phyloP scores from a whole-genome alignment of 352 stramenopile species.

The Pythium myriotylum region DNA sequence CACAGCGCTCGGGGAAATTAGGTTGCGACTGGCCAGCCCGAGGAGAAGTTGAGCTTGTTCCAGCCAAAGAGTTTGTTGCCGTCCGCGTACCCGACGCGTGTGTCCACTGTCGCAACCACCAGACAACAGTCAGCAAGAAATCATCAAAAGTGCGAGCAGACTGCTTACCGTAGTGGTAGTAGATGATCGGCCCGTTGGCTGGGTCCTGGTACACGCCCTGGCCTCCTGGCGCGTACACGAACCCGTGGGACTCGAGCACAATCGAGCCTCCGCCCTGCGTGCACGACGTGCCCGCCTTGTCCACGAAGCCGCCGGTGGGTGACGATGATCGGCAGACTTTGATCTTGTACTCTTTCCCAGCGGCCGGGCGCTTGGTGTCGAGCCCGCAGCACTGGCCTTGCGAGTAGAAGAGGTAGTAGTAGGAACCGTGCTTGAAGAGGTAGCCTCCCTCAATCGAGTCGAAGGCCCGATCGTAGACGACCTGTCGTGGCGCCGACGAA shows the following conservation, averaged over 20 bases:
- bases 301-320: constrained; percentile 39
- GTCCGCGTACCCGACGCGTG: constrained; percentile 43
- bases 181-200: constrained; percentile 42
- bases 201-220: constrained; percentile 52
- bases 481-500: constrained; percentile 10
- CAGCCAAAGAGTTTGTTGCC: constrained; percentile 55
- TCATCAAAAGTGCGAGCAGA: no score
- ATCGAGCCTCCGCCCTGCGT: constrained; percentile 44
- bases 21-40: constrained; percentile 39
- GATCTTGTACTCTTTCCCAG: constrained; percentile 55
- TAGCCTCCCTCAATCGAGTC: constrained; percentile 43
- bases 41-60: constrained; percentile 55
- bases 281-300: constrained; percentile 37
- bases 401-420: constrained; percentile 55
- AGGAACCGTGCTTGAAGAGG: constrained; percentile 39
- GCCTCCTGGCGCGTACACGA: constrained; percentile 48
- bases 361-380: constrained; percentile 26
- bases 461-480: constrained; percentile 39
- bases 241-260: constrained; percentile 47
- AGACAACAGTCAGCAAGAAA: no score
- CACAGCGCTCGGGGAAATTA: no score
- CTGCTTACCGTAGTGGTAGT: constrained; percentile 65
- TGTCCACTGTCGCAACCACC: constrained; percentile 41
- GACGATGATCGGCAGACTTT: constrained; percentile 43
- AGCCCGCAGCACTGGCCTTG: constrained; percentile 42